Base-by-base conservation (phyloP, 306 rosid genomes). In the Ceratonia siliqua region DNA sequence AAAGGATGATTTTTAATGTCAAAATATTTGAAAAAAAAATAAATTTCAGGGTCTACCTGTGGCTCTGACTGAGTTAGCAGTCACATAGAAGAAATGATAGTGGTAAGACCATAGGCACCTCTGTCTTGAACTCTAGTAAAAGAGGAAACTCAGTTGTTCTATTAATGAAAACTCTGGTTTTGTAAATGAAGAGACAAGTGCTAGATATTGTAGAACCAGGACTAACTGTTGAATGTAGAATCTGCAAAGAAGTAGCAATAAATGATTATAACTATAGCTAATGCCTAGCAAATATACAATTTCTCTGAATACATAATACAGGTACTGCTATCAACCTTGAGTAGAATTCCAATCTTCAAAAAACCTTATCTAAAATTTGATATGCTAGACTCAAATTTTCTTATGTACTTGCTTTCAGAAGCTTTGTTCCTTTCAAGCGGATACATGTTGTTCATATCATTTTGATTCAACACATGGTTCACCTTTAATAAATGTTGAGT, bases 401-500 rank as follows among this genome's bases (percentile, higher is more conserved):
- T 39, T 66, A 41, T 50, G 41, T 56, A 24, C 50, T 38, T 73
- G 32, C 9, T 49, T 17, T 14, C 68, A 0, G 18, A 24, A 32
- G 36, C 36, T 11, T 48, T 45, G 18, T 8, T 27, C 30, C 50
- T 62, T 74, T 62, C 43, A 21, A 12, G 32, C 32, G 55, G 62
- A 54, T 55, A 39, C 35, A 13, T 55, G 30, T 20, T 48, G 63
- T 67, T 64, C 24, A 36, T 56, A 46, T 63, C n/a, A 32, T 39
- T 58, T 65, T 75, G 20, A 30, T 78, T 78, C 72, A 55, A 8
- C 67, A 68, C 48, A 70, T 56, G 63, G 4, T 75, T 65, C 71
- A 57, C 7, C 12, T 5, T 54, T 64, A 41, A 38, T 52, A 75
- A 8, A 32, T 49, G 27, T 43, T 64, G 72, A 52, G 70, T 18